Evolutionary conservation across 1,284 basidiomycete species (phyloP), one percentile per base, ranked within the genome.

Genomic region (Inonotus obliquus): DNA sequence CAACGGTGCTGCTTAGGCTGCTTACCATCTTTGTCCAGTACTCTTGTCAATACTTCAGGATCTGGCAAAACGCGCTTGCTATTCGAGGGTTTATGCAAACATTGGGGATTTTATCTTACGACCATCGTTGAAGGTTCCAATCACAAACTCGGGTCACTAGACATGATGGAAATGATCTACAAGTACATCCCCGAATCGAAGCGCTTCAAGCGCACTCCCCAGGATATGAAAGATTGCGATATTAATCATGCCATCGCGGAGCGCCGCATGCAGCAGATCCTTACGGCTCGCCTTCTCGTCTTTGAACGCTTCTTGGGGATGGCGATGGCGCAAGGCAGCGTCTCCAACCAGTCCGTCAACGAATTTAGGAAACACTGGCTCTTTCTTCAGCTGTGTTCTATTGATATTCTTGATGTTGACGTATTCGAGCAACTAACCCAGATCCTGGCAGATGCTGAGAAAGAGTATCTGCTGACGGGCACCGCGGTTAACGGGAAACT

Each of bases 41-140:
- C 13, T 27, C 49, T 52, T 13, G 32, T 52, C 19, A 52, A 52
- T 19, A 52, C 49, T 4, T 52, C 49, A 13, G 49, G 49, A 35
- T 32, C 27, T 19, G 49, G 49, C 4, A 52, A 52, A 27, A 52
- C 49, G 13, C 27, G 49, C 13, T 6, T 52, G 13, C 32, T 52
- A 14, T 17, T 52, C 32, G 49, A 52, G 14, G 27, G 25, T 17
- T 14, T 52, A 11, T 17, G 9, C 29, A 52, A 2, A n/a, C 25
- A 52, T n/a, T 52, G 49, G 49, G 49, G 49, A n/a, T 52, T 52
- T n/a, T 52, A 52, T 35, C 32, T 32, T 17, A 52, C 49, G 27
- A 35, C 49, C 32, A 19, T 11, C n/a, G 23, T 52, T n/a, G 14
- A 52, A 11, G 4, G 14, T 27, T 4, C 13, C 29, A 35, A 52